A percentile compares a stretch with the other conserved stretches of the same genome.
These are phyloP conservation scores for Heterobasidion irregulare DNA, from an alignment of 1,284 basidiomycete species.

Conservation along the genomic window DNA sequence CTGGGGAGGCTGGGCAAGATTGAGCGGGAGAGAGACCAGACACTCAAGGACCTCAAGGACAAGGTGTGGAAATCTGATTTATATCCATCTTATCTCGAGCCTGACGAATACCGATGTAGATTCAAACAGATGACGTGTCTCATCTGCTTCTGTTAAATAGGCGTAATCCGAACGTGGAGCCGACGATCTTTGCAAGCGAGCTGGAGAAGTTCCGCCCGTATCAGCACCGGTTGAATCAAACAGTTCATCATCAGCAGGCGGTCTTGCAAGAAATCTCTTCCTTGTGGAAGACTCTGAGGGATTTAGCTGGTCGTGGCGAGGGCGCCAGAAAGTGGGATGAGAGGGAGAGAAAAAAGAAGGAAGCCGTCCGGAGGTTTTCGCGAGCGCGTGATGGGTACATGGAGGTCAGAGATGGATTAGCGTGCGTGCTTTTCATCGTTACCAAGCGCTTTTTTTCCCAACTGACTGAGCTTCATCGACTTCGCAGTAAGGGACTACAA, in stretches of 20 bases:
- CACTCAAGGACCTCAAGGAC: slow-evolving; percentile 91
- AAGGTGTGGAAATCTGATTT: slow-evolving; percentile 41
- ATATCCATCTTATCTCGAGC: background rate
- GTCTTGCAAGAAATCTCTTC: slow-evolving; percentile 63
- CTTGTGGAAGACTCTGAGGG: slow-evolving; percentile 66
- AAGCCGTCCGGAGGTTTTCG: slow-evolving; percentile 64
- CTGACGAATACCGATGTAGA: slow-evolving; percentile 32
- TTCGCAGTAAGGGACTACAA: slow-evolving; percentile 69
- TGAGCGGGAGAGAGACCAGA: slow-evolving; percentile 75
- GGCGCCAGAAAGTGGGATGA: slow-evolving; percentile 76
- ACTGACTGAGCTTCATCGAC: slow-evolving; percentile 5
- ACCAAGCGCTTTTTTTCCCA: background rate
- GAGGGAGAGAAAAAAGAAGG: slow-evolving; percentile 69
- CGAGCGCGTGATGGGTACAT: slow-evolving; percentile 76
- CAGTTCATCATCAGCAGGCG: slow-evolving; percentile 69
- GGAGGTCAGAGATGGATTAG: slow-evolving; percentile 81
- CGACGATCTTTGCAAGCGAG: slow-evolving; percentile 85
- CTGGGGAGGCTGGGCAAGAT: slow-evolving; percentile 76
- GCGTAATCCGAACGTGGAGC: slow-evolving; percentile 78
- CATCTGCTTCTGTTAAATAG: slow-evolving; percentile 90
- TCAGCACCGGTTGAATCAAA: slow-evolving; percentile 73
- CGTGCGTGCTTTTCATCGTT: slow-evolving; percentile 39
- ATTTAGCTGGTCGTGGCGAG: slow-evolving; percentile 61
- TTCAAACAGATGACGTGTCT: slow-evolving; percentile 95
- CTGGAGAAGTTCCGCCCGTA: slow-evolving; percentile 94